Base-by-base conservation (phyloP, 148 eudicot species). In the Rhododendron williamsianum region DNA sequence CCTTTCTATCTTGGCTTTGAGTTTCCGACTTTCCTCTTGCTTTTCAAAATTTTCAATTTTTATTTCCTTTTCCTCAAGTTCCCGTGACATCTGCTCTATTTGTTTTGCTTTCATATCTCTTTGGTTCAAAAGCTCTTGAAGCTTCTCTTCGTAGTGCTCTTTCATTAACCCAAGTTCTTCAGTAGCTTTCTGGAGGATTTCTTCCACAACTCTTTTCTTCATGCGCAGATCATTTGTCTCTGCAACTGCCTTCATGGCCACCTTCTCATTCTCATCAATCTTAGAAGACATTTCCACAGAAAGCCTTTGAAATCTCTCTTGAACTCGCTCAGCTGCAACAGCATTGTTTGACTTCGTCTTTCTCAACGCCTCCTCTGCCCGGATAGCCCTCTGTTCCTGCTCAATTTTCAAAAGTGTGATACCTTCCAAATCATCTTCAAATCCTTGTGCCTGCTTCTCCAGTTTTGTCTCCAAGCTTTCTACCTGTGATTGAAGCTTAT, bases 311-410 rank as follows among this genome's bases (percentile, higher is more conserved):
- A 95, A 91, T 86, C 93, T 96, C 83, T 92, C 97, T 85, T 93
- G 97, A 84, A 93, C 89, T 76, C 85, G 84, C 84, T 97, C 93
- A 16, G 93, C 92, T 35, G 91, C 90, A 81, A 87, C 83, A 87
- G 92, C 89, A 82, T 92, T 90, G 46, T 87, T 91, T 86, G 86
- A 86, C 86, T 81, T 91, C 65, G 90, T 80, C 86, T 87, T 89
- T 88, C 94, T 92, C 84, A 97, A 85, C 21, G 90, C 91, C 87
- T 95, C 98, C 87, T 95, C 98, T 71, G 95, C 93, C 85, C 41
- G 90, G 71, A 91, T 90, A 81, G 92, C 95, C 86, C 93, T 92
- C 85, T 93, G 89, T 89, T 94, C 98, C 88, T 88, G 92, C 86
- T 91, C 89, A 77, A 83, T 80, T 86, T 91, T 94, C 80, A 89